Percentiles rank a stretch among this genome's conserved stretches.
Evolutionary conservation across 306 rosid species (phyloP).

Genomic region (Glycine soja): DNA sequence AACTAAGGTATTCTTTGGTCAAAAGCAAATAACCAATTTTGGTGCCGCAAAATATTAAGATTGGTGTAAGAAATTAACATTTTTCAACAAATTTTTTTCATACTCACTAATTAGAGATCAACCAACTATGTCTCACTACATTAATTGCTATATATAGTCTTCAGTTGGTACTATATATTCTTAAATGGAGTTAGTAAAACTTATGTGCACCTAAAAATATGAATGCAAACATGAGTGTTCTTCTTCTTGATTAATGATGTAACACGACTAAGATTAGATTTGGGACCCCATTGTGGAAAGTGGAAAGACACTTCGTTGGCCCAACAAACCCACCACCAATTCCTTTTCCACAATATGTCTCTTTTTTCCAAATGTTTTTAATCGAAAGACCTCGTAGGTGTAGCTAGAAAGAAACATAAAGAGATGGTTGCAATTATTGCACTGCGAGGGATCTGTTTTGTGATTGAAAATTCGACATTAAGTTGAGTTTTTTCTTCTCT

Average conservation of each 20-base stretch:
- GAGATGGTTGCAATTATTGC: slow-evolving; percentile 40
- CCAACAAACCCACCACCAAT: slow-evolving; percentile 49
- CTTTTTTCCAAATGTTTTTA: slow-evolving; percentile 19
- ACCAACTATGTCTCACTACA: no score
- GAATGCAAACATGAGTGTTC: neutral
- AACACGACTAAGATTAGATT: slow-evolving; percentile 10
- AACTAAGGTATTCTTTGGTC: no score
- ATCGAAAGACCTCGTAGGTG: slow-evolving; percentile 5
- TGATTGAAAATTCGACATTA: slow-evolving; percentile 12
- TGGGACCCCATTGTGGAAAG: slow-evolving; percentile 45
- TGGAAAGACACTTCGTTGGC: slow-evolving; percentile 14
- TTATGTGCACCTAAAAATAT: neutral
- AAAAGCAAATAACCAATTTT: no score
- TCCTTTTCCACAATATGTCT: slow-evolving; percentile 40
- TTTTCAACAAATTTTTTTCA: no score
- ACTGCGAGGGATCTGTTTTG: neutral
- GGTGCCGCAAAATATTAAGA: no score
- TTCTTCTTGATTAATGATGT: slow-evolving; percentile 5
- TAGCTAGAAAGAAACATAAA: slow-evolving; percentile 44
- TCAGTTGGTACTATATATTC: neutral
- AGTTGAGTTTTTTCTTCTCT: neutral
- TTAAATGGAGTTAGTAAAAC: slow-evolving; percentile 1
- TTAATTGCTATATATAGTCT: no score
- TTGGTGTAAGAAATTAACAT: no score
- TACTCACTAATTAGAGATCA: no score